A percentile compares a stretch with the other conserved stretches of the same genome.
phyloP scores from a whole-genome alignment of 208 protist species.

The Phytomonas sp. region DNA sequence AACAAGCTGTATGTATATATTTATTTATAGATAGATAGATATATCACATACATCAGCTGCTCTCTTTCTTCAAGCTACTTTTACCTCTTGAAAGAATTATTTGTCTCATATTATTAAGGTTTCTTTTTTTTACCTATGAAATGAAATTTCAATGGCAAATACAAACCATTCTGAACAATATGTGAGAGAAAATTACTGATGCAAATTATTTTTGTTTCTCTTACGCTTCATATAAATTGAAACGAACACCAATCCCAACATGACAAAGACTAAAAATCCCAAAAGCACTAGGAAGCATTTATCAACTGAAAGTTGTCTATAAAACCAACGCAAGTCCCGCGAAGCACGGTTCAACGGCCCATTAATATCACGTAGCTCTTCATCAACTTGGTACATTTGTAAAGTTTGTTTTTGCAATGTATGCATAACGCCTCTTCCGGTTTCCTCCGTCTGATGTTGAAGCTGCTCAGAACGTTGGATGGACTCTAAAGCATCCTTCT shows the following conservation, averaged over 20 bases:
- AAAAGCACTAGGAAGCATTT: conserved; percentile 73
- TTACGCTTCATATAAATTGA: conserved; percentile 64
- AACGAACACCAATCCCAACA: conserved; percentile 68
- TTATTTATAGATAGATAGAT: no score
- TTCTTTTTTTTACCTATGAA: background rate
- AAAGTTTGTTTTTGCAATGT: conserved; percentile 65
- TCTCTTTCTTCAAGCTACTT: background rate
- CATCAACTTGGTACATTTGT: conserved; percentile 75
- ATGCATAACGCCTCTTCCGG: conserved; percentile 44
- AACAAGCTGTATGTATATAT: background rate
- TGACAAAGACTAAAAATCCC: conserved; percentile 42
- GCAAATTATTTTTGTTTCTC: conserved; percentile 15
- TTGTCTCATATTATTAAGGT: background rate
- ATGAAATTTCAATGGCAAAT: background rate
- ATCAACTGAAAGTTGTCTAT: conserved; percentile 61
- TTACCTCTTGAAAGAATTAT: background rate
- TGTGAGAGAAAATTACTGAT: background rate
- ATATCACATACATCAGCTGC: background rate
- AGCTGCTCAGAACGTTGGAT: conserved; percentile 62
- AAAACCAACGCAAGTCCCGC: conserved; percentile 71
- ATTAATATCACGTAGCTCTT: conserved; percentile 66
- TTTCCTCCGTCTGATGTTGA: conserved; percentile 65
- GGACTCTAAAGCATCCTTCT: conserved; percentile 67
- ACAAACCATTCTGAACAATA: background rate
- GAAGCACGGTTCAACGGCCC: conserved; percentile 62